Evolutionary conservation across 1,139 yeast genomes (phyloP).

Genomic region (Williopsis jadinii): DNA sequence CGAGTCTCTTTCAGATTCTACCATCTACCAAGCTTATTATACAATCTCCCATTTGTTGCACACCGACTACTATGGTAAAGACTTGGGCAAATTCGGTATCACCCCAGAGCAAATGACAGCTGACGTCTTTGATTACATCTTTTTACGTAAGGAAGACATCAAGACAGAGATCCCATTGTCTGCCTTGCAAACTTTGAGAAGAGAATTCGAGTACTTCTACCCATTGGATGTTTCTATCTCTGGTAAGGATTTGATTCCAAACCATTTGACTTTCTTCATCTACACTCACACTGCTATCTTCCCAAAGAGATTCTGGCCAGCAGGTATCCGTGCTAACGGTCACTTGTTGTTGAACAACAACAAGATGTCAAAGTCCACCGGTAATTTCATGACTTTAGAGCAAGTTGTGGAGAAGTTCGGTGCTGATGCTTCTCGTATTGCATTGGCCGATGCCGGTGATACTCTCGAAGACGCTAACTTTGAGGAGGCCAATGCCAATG

Average conservation of each 20-base stretch:
- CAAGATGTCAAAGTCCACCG: slow-evolving; percentile 97
- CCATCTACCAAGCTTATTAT: slow-evolving; percentile 93
- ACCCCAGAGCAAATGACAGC: slow-evolving; percentile 84
- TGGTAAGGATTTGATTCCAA: slow-evolving; percentile 96
- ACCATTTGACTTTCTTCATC: slow-evolving; percentile 92
- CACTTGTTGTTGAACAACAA: slow-evolving; percentile 92
- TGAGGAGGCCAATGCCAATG: slow-evolving; percentile 94
- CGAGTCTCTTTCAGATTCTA: slow-evolving; percentile 94
- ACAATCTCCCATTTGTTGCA: slow-evolving; percentile 87
- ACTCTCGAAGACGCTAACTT: slow-evolving; percentile 95
- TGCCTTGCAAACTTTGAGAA: slow-evolving; percentile 68
- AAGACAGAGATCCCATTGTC: slow-evolving; percentile 56
- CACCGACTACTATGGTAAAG: slow-evolving; percentile 77
- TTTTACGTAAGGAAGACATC: slow-evolving; percentile 61
- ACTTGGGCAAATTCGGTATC: slow-evolving; percentile 65
- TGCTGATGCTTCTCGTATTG: slow-evolving; percentile 96
- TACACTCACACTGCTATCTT: slow-evolving; percentile 90
- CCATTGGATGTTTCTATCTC: slow-evolving; percentile 89
- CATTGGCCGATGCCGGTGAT: slow-evolving; percentile 98
- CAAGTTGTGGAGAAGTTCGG: slow-evolving; percentile 86
- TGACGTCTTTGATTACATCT: slow-evolving; percentile 88
- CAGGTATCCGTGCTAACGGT: slow-evolving; percentile 91
- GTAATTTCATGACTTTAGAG: slow-evolving; percentile 89
- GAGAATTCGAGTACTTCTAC: slow-evolving; percentile 93
- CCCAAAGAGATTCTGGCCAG: slow-evolving; percentile 90